These are phyloP conservation scores for Tetraselmis chui DNA, from an alignment of 139 green algal genomes.

Conservation along the genomic window DNA sequence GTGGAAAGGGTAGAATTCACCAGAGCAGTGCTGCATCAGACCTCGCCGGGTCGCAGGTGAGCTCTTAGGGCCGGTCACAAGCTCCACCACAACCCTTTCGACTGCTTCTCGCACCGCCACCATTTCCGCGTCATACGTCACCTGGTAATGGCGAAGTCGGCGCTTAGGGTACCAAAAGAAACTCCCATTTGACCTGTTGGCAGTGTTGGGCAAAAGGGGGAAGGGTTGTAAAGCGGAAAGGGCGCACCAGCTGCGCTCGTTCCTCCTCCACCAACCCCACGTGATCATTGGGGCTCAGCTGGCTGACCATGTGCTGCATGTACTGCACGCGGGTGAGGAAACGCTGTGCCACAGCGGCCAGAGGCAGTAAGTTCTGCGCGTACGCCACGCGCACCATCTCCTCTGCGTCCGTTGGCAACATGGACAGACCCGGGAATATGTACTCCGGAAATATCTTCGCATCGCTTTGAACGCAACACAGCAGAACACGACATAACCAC, in stretches of 20 bases:
- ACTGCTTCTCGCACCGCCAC: constrained; percentile 44
- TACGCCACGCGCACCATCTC: constrained; percentile 75
- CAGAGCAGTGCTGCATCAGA: constrained; percentile 36
- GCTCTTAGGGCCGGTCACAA: constrained; percentile 58
- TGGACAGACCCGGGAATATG: constrained; percentile 80
- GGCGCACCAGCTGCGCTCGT: not conserved
- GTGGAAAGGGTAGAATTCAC: not conserved
- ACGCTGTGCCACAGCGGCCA: constrained; percentile 54
- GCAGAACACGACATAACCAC: no score
- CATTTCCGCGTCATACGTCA: constrained; percentile 52
- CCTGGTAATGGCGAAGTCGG: no score
- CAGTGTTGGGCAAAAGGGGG: no score
- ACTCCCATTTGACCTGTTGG: no score
- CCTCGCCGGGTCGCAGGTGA: constrained; percentile 48
- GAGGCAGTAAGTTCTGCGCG: constrained; percentile 33
- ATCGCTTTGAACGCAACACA: no score
- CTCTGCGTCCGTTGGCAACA: constrained; percentile 78
- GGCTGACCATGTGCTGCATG: not conserved
- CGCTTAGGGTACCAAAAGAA: no score
- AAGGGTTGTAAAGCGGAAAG: no score
- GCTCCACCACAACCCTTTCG: constrained; percentile 61
- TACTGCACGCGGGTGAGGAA: constrained; percentile 60
- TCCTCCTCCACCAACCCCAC: constrained; percentile 30
- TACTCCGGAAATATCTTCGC: constrained; percentile 86
- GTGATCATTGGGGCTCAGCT: not conserved